Evolutionary conservation across 2,329 filamentous ascomycete species (phyloP).

Genomic region (Ophidiomyces ophidiicola): DNA sequence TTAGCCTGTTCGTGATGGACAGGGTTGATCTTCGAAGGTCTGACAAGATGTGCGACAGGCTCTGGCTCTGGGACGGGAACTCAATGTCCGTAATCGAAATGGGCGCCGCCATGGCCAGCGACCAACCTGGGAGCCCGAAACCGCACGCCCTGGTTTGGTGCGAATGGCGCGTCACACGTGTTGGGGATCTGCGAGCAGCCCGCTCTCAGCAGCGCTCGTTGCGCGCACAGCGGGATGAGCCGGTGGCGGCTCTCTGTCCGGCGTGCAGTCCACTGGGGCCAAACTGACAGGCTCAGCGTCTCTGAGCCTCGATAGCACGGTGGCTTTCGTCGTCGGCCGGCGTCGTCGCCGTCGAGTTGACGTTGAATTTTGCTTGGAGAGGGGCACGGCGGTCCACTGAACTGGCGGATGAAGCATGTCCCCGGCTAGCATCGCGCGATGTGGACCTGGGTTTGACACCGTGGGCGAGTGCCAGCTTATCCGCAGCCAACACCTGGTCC

Average conservation of each 20-base stretch:
- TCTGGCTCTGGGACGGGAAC: slow-evolving; percentile 42
- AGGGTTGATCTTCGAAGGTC: slow-evolving; percentile 66
- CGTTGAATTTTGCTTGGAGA: neutral
- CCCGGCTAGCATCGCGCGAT: neutral
- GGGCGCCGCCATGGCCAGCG: slow-evolving; percentile 21
- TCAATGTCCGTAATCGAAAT: slow-evolving; percentile 36
- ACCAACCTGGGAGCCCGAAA: neutral
- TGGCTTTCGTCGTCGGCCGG: too few species aligned
- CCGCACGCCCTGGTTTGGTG: neutral
- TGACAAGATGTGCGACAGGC: slow-evolving; percentile 56
- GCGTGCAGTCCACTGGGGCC: too few species aligned
- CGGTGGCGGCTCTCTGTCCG: too few species aligned
- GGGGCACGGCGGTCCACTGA: neutral
- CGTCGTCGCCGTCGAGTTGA: neutral
- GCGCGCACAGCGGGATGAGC: neutral
- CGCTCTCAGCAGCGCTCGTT: neutral
- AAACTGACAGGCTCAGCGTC: too few species aligned
- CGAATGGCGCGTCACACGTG: slow-evolving; percentile 3
- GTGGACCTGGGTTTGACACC: neutral
- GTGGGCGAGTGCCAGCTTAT: neutral
- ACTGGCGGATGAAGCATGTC: neutral
- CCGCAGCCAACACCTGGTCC: neutral
- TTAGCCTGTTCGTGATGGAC: slow-evolving; percentile 67
- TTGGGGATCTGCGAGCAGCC: slow-evolving; percentile 1
- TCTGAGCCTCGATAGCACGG: too few species aligned